A percentile compares a stretch with the other conserved stretches of the same genome.
These are phyloP conservation scores for Amanita rubescens DNA, from an alignment of 768 basidiomycete genomes.

Conservation along the genomic window DNA sequence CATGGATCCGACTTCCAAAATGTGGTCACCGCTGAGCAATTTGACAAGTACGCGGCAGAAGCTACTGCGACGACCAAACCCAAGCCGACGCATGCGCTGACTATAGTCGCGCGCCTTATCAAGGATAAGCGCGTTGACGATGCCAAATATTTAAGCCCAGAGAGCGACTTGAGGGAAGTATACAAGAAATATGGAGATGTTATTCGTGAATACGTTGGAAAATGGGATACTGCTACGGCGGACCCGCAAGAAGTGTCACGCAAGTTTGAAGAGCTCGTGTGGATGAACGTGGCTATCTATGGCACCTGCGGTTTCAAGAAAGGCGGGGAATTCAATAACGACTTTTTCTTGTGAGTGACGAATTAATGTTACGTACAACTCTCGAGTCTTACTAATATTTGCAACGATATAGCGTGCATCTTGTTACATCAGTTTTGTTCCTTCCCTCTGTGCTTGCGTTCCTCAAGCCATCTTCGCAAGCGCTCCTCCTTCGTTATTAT, in stretches of 20 bases:
- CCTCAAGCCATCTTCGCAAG: constrained; percentile 36
- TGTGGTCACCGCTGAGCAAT: neutral
- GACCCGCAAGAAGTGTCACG: constrained; percentile 32
- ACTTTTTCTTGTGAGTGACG: constrained; percentile 50
- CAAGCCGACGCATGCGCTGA: constrained; percentile 37
- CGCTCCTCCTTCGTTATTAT: constrained; percentile 50
- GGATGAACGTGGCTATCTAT: constrained; percentile 49
- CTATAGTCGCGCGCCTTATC: constrained; percentile 47
- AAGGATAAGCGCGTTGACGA: constrained; percentile 36
- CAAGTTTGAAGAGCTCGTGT: constrained; percentile 59
- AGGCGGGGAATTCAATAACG: constrained; percentile 36
- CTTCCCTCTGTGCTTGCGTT: constrained; percentile 39
- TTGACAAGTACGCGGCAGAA: neutral
- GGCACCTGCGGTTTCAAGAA: constrained; percentile 45
- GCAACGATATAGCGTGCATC: constrained; percentile 41
- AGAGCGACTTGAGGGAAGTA: constrained; percentile 20
- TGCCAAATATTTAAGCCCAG: constrained; percentile 8
- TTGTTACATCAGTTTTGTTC: constrained; percentile 61
- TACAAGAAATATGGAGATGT: constrained; percentile 30
- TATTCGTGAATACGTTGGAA: constrained; percentile 31
- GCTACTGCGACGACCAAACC: neutral
- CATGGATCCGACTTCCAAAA: constrained; percentile 21
- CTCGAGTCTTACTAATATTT: too few species aligned
- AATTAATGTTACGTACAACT: neutral
- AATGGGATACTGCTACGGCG: constrained; percentile 35